Evolutionary conservation across 1,139 yeast species (phyloP).

Genomic region (Zygoascus meyerae): DNA sequence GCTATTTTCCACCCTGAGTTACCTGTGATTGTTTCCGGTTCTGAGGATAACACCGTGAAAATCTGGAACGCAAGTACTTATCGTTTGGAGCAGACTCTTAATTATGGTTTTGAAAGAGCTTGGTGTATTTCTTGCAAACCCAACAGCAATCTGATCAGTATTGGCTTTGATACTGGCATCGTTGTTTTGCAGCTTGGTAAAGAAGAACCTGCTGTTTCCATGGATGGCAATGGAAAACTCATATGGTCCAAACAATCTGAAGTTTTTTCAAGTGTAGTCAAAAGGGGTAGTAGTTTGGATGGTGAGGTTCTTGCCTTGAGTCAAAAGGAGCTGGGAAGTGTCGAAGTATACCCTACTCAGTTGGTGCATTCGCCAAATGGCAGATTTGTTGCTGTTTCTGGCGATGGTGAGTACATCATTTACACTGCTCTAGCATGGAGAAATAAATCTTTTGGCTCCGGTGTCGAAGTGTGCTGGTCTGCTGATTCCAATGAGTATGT

Average conservation of each 20-base stretch:
- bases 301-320: constrained; percentile 73
- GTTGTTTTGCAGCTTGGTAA: constrained; percentile 83
- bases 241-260: constrained; percentile 91
- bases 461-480: constrained; percentile 91
- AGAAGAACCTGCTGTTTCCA: constrained; percentile 88
- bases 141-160: constrained; percentile 73
- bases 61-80: constrained; percentile 90
- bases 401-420: constrained; percentile 95
- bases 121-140: constrained; percentile 89
- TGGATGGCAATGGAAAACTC: constrained; percentile 89
- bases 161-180: constrained; percentile 94
- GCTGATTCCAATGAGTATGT: constrained; percentile 87
- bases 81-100: constrained; percentile 81
- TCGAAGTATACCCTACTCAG: constrained; percentile 86
- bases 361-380: constrained; percentile 94
- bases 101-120: constrained; percentile 88
- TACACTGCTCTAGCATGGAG: constrained; percentile 98
- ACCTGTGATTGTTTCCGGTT: constrained; percentile 81
- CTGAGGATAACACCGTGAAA: constrained; percentile 87
- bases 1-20: constrained; percentile 96
- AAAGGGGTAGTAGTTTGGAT: constrained; percentile 54
- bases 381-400: constrained; percentile 92
- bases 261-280: constrained; percentile 76
- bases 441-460: constrained; percentile 87
- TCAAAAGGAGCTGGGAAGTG: constrained; percentile 84